These are phyloP conservation scores for Aquanectria penicillioides DNA, from an alignment of 2,329 filamentous ascomycete species.

Conservation along the genomic window DNA sequence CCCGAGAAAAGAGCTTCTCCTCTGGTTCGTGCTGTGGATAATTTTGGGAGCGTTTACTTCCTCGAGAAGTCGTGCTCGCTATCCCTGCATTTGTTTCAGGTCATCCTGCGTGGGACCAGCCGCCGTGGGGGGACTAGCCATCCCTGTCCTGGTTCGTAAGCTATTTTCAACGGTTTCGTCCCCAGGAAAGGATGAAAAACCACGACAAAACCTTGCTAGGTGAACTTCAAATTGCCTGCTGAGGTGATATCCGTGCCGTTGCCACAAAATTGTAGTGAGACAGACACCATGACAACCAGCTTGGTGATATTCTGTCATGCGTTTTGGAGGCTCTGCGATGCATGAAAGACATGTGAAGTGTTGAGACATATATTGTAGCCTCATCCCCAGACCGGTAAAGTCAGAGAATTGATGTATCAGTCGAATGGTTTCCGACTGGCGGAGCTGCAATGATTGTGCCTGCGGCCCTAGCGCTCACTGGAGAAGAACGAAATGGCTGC, in stretches of 20 bases:
- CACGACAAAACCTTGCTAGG: neutral
- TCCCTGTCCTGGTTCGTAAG: slow-evolving; percentile 28
- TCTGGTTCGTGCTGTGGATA: slow-evolving; percentile 18
- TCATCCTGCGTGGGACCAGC: slow-evolving; percentile 35
- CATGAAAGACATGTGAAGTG: slow-evolving; percentile 1
- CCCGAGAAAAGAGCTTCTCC: slow-evolving; percentile 10
- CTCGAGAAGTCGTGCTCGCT: slow-evolving; percentile 30
- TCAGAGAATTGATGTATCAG: neutral
- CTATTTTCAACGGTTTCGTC: slow-evolving; percentile 21
- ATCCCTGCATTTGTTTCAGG: slow-evolving; percentile 43
- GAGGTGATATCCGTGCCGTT: slow-evolving; percentile 1
- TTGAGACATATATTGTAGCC: slow-evolving; percentile 11
- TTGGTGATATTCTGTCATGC: neutral
- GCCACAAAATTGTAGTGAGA: neutral
- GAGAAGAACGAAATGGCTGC: too few species aligned
- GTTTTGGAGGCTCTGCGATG: neutral
- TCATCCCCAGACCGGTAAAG: slow-evolving; percentile 12
- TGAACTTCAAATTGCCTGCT: neutral
- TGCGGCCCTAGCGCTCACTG: neutral
- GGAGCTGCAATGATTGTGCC: neutral
- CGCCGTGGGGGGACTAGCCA: slow-evolving; percentile 29
- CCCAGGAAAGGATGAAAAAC: slow-evolving; percentile 11
- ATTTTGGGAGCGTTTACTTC: slow-evolving; percentile 23
- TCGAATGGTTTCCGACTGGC: neutral
- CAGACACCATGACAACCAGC: neutral